Evolutionary conservation across 2,329 filamentous ascomycete genomes (phyloP).

Genomic region (Ascochyta pisi): DNA sequence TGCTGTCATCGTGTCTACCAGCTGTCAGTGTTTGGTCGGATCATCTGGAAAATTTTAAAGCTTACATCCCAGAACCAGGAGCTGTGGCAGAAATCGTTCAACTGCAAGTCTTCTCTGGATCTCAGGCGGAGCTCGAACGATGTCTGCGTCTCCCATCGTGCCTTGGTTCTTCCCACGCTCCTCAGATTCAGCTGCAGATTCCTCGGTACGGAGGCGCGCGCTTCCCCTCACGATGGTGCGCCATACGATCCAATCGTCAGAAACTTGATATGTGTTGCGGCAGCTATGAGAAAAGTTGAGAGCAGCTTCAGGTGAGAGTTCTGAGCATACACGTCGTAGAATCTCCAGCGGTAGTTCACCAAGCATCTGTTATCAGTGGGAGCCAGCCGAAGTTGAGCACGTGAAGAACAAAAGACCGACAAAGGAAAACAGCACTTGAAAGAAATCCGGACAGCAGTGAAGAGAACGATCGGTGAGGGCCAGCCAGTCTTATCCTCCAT

Average conservation of each 20-base stretch:
- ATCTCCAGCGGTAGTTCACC: conserved; percentile 16
- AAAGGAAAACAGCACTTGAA: not conserved
- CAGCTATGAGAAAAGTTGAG: conserved; percentile 17
- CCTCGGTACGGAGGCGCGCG: not conserved
- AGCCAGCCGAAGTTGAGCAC: not conserved
- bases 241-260: conserved; percentile 18
- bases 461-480: conserved; percentile 4
- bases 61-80: conserved; percentile 9
- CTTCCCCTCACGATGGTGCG: conserved; percentile 12
- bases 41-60: not conserved
- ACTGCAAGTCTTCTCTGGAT: not conserved
- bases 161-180: not conserved
- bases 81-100: conserved; percentile 9
- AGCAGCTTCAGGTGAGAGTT: conserved; percentile 10
- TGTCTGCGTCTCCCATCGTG: conserved; percentile 1
- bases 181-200: not conserved
- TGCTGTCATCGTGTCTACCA: conserved; percentile 11
- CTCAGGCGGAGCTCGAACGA: not conserved
- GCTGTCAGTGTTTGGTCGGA: not conserved
- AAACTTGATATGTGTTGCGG: conserved; percentile 10
- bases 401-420: not conserved
- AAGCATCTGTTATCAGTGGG: conserved; percentile 3
- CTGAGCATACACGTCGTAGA: conserved; percentile 12
- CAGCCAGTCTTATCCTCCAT: conserved; percentile 11
- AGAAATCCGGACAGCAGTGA: not conserved